Evolutionary conservation across 192 early-diverging fungal genomes (phyloP).

Genomic region (Backusella tarrabulga): DNA sequence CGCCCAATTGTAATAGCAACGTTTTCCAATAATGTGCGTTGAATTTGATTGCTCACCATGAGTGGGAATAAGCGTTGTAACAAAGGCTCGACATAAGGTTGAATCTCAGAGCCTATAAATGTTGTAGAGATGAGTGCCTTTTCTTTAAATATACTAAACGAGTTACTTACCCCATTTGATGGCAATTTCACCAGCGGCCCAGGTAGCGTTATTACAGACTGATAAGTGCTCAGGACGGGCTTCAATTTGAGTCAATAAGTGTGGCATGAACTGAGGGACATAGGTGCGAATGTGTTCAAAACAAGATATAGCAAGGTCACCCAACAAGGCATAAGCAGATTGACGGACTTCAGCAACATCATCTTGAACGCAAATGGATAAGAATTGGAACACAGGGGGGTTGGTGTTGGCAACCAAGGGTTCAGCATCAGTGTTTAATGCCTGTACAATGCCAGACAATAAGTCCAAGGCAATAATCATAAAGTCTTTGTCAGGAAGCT

Average conservation of each 20-base stretch:
- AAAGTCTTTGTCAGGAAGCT: conserved; percentile 92
- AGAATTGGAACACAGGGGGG: conserved; percentile 71
- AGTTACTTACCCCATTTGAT: conserved; percentile 61
- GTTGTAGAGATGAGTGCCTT: background rate
- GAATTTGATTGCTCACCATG: conserved; percentile 65
- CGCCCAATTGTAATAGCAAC: conserved; percentile 98
- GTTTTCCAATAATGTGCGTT: conserved; percentile 87
- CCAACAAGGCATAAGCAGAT: conserved; percentile 93
- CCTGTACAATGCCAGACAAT: conserved; percentile 92
- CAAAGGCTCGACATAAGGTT: conserved; percentile 75
- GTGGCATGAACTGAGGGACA: conserved; percentile 77
- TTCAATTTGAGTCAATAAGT: conserved; percentile 72
- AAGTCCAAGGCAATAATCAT: conserved; percentile 96
- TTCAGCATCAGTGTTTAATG: conserved; percentile 75
- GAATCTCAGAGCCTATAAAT: conserved; percentile 62
- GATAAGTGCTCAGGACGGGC: conserved; percentile 73
- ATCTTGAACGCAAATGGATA: conserved; percentile 80
- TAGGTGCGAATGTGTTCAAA: conserved; percentile 83
- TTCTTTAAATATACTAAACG: conserved; percentile 10
- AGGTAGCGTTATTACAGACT: conserved; percentile 97
- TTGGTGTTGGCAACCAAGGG: conserved; percentile 70
- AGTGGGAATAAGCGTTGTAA: conserved; percentile 85
- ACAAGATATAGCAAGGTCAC: conserved; percentile 92
- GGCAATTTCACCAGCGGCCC: conserved; percentile 97
- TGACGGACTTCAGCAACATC: conserved; percentile 79